phyloP scores from a whole-genome alignment of 225 moss, liverwort and hornwort genomes.

The Asterella californica region DNA sequence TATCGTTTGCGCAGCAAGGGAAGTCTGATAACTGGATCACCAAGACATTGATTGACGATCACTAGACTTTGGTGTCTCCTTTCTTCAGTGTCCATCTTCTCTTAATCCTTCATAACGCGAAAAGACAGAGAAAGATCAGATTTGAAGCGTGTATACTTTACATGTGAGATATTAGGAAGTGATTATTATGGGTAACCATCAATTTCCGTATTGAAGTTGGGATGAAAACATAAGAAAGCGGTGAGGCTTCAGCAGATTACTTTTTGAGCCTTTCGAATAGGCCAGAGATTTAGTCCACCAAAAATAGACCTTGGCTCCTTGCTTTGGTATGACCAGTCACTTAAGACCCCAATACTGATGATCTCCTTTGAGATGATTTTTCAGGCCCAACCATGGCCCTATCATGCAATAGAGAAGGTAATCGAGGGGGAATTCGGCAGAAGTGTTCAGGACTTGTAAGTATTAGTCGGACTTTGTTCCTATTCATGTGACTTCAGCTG shows the following conservation, averaged over 20 bases:
- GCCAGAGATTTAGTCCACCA: not conserved
- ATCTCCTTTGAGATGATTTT: not conserved
- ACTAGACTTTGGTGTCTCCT: no score
- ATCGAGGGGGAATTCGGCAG: conserved; percentile 73
- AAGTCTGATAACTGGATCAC: no score
- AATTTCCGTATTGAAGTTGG: not conserved
- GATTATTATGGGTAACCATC: not conserved
- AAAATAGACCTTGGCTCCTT: not conserved
- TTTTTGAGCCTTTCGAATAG: not conserved
- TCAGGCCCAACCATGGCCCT: conserved; percentile 75
- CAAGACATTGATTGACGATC: no score
- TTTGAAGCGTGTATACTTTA: not conserved
- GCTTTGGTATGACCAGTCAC: not conserved
- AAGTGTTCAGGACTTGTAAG: conserved; percentile 70
- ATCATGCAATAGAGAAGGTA: conserved; percentile 69
- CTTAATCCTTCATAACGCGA: not conserved
- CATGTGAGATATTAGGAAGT: not conserved
- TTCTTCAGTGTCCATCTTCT: not conserved
- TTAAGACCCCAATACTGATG: not conserved
- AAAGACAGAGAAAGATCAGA: not conserved
- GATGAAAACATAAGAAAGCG: not conserved
- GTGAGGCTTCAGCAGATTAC: not conserved
- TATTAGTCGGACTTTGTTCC: not conserved
- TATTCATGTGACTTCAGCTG: no score
- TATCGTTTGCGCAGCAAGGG: no score